These are phyloP conservation scores for Teunomyces tritomae DNA, from an alignment of 805 yeast genomes.

Conservation along the genomic window DNA sequence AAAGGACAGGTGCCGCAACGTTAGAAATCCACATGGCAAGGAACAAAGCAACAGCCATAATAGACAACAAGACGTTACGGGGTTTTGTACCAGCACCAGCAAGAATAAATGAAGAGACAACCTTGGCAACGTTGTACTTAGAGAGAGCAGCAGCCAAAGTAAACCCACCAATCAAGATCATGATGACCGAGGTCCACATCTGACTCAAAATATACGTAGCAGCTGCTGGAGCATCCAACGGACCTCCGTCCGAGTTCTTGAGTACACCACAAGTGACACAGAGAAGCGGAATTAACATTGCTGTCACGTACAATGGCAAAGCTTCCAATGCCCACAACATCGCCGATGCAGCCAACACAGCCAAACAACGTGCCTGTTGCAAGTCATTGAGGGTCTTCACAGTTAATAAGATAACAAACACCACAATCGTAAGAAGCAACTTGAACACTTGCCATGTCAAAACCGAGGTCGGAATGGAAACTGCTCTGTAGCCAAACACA, in stretches of 20 bases:
- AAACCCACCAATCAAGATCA: slow-evolving; percentile 89
- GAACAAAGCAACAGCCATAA: slow-evolving; percentile 83
- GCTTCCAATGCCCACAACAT: slow-evolving; percentile 54
- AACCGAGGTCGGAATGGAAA: slow-evolving; percentile 46
- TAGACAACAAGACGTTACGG: slow-evolving; percentile 65
- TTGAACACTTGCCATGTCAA: slow-evolving; percentile 49
- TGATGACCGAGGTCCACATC: slow-evolving; percentile 95
- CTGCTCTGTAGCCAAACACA: slow-evolving; percentile 11
- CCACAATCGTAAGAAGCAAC: slow-evolving; percentile 44
- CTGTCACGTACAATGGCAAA: slow-evolving; percentile 48
- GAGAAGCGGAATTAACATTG: slow-evolving; percentile 48
- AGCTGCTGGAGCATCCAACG: slow-evolving; percentile 65
- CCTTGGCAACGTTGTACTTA: slow-evolving; percentile 84
- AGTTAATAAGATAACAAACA: slow-evolving; percentile 51
- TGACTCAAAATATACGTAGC: slow-evolving; percentile 74
- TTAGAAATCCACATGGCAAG: slow-evolving; percentile 95
- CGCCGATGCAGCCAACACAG: slow-evolving; percentile 56
- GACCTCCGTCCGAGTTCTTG: slow-evolving; percentile 46
- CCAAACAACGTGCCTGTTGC: slow-evolving; percentile 71
- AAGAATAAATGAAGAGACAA: slow-evolving; percentile 76
- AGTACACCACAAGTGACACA: slow-evolving; percentile 46
- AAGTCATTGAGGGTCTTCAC: slow-evolving; percentile 60
- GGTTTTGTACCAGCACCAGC: slow-evolving; percentile 87
- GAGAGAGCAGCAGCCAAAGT: slow-evolving; percentile 93
- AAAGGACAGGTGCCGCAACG: slow-evolving; percentile 95